Conservation (phyloP, 768 basidiomycete genomes). For the Suillus plorans region DNA sequence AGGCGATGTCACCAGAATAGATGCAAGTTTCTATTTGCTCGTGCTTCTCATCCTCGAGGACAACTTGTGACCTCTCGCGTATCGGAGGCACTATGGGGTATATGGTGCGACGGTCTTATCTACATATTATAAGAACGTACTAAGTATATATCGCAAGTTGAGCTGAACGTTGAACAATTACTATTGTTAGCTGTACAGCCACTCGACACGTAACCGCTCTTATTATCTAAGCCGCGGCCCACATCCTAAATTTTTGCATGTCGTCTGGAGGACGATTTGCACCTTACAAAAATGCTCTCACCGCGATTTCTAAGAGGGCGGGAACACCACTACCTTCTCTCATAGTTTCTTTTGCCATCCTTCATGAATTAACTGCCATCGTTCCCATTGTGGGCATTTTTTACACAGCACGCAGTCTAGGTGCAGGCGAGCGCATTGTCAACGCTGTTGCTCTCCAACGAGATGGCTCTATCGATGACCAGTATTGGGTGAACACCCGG, state of each 20-base stretch:
- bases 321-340: slow-evolving; percentile 78
- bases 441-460: slow-evolving; percentile 31
- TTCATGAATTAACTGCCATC: slow-evolving; percentile 86
- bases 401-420: slow-evolving; percentile 62
- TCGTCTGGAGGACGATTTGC: slow-evolving; percentile 35
- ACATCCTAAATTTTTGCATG: slow-evolving; percentile 5
- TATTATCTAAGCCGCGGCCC: not conserved
- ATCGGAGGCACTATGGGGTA: no score
- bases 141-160: no score
- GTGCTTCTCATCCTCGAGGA: no score
- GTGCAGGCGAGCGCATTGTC: slow-evolving; percentile 69
- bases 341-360: slow-evolving; percentile 66
- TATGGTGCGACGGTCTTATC: no score
- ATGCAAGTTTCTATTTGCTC: no score
- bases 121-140: no score
- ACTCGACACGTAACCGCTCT: not conserved
- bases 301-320: slow-evolving; percentile 63
- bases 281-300: slow-evolving; percentile 55
- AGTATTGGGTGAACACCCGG: slow-evolving; percentile 41
- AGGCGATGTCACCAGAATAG: no score
- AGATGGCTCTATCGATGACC: slow-evolving; percentile 14
- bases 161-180: no score
- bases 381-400: slow-evolving; percentile 75
- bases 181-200: not conserved
- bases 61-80: no score